Evolutionary conservation across 1,284 basidiomycete genomes (phyloP), one percentile per base, ranked within the genome.

Genomic region (Athelia psychrophila): DNA sequence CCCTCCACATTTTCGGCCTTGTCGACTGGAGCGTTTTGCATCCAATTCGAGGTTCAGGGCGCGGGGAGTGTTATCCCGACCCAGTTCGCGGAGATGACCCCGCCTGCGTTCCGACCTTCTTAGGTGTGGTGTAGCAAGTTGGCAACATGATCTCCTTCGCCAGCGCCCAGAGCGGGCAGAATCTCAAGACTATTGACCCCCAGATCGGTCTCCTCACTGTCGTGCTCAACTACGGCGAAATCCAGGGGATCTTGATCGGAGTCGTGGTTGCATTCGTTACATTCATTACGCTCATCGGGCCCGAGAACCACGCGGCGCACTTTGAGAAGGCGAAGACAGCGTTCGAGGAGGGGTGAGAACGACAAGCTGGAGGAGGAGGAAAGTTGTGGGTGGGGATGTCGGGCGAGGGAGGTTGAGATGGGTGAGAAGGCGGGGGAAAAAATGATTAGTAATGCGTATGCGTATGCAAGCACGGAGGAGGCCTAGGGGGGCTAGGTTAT

Each of bases 71-170:
- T 90, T 12, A 83, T 93, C 58, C 91, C 91, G 2, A 91, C 93
- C 61, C 86, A 90, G 66, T 77, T 97, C n/a, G 81, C 87, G 2
- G 96, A 98, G 70, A 86, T 95, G 70, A 88, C 91, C 0, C 93
- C 94, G 1, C 86, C 94, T 0, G 93, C 92, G 0, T 98, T 96
- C 81, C 81, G 95, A 91, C 91, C 0, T 98, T 95, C 78, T 88
- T 90, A 19, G 95, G 95, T 58, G 82, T 96, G 0, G 87, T 90
- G 0, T 98, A 96, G 71, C 95, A 97, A 63, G 64, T 93, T 40
- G 88, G 91, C 53, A 90, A 90, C 64, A 96, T 96, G 88, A 83
- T 95, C 8, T 93, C 90, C 0, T 84, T 88, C 0, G 91, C 93
- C 0, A 88, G 91, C 3, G 83, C 93, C 0, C 93, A 97, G 66